Evolutionary conservation across 257 asterid species (phyloP), one percentile per base, ranked within the genome.

Genomic region (Cordia subcordata): DNA sequence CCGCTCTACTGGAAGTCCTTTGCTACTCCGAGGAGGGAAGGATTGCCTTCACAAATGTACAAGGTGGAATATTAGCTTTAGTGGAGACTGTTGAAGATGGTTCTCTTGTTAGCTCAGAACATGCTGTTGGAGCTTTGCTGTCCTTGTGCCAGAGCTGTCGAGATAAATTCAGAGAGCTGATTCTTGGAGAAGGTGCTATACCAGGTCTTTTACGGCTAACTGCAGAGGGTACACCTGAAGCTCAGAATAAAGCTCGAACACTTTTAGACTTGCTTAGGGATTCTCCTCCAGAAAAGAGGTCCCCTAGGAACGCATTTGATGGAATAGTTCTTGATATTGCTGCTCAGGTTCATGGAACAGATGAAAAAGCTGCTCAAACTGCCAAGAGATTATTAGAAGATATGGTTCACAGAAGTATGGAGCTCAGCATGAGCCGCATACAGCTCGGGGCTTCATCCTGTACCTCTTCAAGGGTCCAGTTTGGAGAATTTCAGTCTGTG

Each of bases 61-160:
- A 75, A 16, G 86, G 86, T 45, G 97, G 88, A 62, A 82, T 90
- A 76, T 57, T 90, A 62, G 78, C 90, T 56, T 66, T 90, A 40
- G 97, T 90, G 3, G 85, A 84, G 60, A 90, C 97, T 0, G 81
- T 90, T 18, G 97, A 90, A 63, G 95, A 86, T 68, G 97, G 97
- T 40, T 90, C 97, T 17, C 81, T 84, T 2, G 52, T 71, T 55
- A 90, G 97, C 82, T 86, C 83, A 75, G 85, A 70, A 49, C 81
- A 81, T 16, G 90, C 97, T 14, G 97, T 84, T 19, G 93, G 93
- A 44, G 81, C 79, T 57, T 75, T 89, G 65, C 63, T 86, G 44
- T 81, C 82, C 32, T 65, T 89, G 55, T 89, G 97, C 59, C 71
- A 76, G 67, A 87, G 94, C 65, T 75, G 75, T 63, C 87, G 92